These are phyloP conservation scores for Citrullus mucosospermus DNA, from an alignment of 306 rosid genomes.

Conservation along the genomic window DNA sequence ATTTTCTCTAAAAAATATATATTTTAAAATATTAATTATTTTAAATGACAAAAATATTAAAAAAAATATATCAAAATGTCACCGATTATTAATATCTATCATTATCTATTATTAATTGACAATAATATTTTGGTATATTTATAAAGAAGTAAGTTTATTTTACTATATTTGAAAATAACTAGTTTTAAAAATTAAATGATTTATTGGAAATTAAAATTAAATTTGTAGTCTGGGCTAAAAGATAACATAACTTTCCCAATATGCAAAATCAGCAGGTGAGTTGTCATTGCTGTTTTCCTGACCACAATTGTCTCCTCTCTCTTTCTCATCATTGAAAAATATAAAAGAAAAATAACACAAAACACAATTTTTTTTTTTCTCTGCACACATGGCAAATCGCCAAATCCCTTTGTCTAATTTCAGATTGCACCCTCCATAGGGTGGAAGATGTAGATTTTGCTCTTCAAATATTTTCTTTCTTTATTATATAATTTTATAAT, in stretches of 20 bases:
- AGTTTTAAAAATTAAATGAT: no score
- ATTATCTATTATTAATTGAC: no score
- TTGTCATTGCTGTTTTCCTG: not conserved
- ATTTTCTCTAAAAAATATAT: no score
- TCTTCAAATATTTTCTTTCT: not conserved
- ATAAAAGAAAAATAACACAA: not conserved
- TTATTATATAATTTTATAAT: no score
- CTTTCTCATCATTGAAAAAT: constrained; percentile 18
- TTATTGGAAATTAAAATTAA: no score
- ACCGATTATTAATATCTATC: no score
- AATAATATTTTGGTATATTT: no score
- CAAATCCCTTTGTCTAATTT: constrained; percentile 9
- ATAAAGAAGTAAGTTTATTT: no score
- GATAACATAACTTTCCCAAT: not conserved
- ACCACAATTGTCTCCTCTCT: constrained; percentile 7
- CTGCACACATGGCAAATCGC: constrained; percentile 21
- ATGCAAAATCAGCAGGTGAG: constrained; percentile 7
- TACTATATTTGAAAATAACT: no score
- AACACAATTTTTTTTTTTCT: not conserved
- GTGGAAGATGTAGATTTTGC: constrained; percentile 13
- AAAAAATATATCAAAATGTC: no score
- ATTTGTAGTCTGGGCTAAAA: not conserved
- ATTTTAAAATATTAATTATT: no score
- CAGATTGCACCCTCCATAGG: constrained; percentile 10
- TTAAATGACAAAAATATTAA: no score